Conservation (phyloP, 768 basidiomycete species). For the Tylopilus sp. region DNA sequence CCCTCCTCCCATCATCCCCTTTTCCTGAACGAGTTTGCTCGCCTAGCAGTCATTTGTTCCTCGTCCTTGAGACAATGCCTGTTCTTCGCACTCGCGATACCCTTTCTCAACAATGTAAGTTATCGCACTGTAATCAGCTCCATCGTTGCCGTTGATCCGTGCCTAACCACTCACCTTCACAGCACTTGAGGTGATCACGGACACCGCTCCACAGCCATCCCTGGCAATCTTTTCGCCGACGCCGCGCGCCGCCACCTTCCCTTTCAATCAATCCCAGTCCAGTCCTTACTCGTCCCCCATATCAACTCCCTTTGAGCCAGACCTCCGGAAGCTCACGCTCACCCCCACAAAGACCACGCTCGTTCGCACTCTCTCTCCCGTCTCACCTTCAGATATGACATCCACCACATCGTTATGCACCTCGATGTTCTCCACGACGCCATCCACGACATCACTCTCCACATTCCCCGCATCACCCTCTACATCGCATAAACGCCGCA, state of each 20-base stretch:
- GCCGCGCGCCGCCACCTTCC: slow-evolving; percentile 50
- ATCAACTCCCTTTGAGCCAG: slow-evolving; percentile 72
- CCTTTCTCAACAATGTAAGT: slow-evolving; percentile 46
- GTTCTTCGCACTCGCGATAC: slow-evolving; percentile 77
- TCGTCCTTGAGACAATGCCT: slow-evolving; percentile 50
- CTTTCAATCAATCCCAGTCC: slow-evolving; percentile 37
- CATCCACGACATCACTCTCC: slow-evolving; percentile 32
- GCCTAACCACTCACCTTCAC: slow-evolving; percentile 17
- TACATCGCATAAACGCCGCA: slow-evolving; percentile 48
- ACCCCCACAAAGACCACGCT: slow-evolving; percentile 41
- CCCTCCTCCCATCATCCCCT: slow-evolving; percentile 33
- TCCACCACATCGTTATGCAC: slow-evolving; percentile 35
- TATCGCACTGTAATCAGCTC: background rate
- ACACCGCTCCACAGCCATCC: slow-evolving; percentile 53
- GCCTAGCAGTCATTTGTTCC: slow-evolving; percentile 32
- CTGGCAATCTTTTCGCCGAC: slow-evolving; percentile 58
- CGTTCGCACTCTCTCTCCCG: slow-evolving; percentile 42
- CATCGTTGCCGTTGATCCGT: slow-evolving; percentile 1
- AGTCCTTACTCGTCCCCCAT: slow-evolving; percentile 66
- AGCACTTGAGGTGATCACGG: slow-evolving; percentile 78
- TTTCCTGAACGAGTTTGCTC: slow-evolving; percentile 35
- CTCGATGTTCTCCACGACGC: slow-evolving; percentile 40
- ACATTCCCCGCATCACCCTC: slow-evolving; percentile 33
- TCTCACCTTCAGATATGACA: slow-evolving; percentile 27
- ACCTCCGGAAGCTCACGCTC: slow-evolving; percentile 46